These are phyloP conservation scores for Aspergillus phoenicis DNA, from an alignment of 2,329 filamentous ascomycete species.

Conservation along the genomic window DNA sequence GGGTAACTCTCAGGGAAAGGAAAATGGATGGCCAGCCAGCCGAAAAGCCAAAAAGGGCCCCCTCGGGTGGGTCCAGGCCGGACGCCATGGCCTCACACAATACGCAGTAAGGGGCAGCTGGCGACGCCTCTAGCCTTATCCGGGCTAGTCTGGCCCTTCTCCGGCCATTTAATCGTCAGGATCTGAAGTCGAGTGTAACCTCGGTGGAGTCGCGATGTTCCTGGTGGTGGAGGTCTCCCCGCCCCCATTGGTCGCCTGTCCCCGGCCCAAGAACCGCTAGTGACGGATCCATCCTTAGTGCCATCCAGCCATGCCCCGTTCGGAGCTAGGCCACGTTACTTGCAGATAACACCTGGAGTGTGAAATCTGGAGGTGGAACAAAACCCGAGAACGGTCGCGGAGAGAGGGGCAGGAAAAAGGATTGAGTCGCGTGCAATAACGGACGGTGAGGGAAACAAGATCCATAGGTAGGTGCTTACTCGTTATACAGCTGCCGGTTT, in stretches of 20 bases:
- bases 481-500: background rate
- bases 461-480: background rate
- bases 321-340: constrained; percentile 4
- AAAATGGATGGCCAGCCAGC: background rate
- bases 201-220: background rate
- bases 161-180: constrained; percentile 9
- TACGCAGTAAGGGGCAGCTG: constrained; percentile 8
- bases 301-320: constrained; percentile 3
- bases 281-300: background rate
- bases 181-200: constrained; percentile 4
- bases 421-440: background rate
- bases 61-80: background rate
- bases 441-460: background rate
- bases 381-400: background rate
- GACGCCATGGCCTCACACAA: constrained; percentile 9
- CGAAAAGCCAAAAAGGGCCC: background rate
- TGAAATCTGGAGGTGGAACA: background rate
- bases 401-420: background rate
- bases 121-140: background rate
- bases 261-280: constrained; percentile 1
- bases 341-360: constrained; percentile 1
- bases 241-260: background rate
- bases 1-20: background rate
- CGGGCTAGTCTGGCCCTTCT: background rate
- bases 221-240: background rate